Conservation (phyloP, 2,329 filamentous ascomycete genomes). For the Fusarium setosum region DNA sequence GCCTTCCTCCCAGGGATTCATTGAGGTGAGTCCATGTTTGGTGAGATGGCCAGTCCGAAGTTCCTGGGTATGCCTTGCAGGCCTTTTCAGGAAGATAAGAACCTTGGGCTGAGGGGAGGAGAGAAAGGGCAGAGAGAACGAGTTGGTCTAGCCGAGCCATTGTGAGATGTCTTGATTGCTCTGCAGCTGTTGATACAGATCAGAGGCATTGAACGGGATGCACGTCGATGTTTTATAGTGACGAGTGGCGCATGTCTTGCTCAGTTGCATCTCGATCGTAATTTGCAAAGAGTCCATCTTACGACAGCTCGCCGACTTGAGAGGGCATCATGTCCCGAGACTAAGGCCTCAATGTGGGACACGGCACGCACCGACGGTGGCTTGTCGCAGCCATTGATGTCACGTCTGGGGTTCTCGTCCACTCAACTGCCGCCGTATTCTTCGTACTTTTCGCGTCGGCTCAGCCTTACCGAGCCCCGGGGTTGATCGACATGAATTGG, state of each 20-base stretch:
- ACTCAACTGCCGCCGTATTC: slow-evolving; percentile 22
- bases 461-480: slow-evolving; percentile 34
- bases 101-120: background rate
- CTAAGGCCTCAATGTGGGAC: slow-evolving; percentile 2
- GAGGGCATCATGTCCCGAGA: slow-evolving; percentile 32
- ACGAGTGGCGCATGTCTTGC: background rate
- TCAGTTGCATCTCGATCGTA: background rate
- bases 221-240: slow-evolving; percentile 15
- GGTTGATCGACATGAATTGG: background rate
- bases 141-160: slow-evolving; percentile 17
- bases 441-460: slow-evolving; percentile 7
- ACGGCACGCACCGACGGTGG: background rate
- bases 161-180: background rate
- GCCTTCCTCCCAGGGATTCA: slow-evolving; percentile 53
- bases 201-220: background rate
- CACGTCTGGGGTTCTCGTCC: background rate
- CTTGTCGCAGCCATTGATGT: slow-evolving; percentile 4
- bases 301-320: background rate
- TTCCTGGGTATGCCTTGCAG: slow-evolving; percentile 62
- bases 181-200: background rate
- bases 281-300: background rate
- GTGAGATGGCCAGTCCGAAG: slow-evolving; percentile 59
- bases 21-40: slow-evolving; percentile 60
- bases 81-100: background rate
- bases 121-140: slow-evolving; percentile 5